Conservation (phyloP, 768 basidiomycete species). For the Rubroboletus satanas region DNA sequence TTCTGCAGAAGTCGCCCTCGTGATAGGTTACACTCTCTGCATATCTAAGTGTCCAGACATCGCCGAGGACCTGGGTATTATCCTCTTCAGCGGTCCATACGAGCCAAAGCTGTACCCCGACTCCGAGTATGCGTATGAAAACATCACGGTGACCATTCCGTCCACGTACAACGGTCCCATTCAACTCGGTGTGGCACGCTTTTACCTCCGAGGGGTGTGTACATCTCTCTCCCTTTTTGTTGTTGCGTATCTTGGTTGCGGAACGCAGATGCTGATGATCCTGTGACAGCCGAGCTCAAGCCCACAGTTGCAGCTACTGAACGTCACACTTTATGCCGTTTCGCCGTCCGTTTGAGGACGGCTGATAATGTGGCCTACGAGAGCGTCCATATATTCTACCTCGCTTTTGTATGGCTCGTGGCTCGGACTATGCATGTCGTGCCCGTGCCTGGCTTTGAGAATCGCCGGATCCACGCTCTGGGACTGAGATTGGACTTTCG, state of each 20-base stretch:
- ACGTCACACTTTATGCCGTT: not conserved
- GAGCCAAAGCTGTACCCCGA: not conserved
- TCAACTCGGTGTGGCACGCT: constrained; percentile 3
- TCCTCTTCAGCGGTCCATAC: constrained; percentile 4
- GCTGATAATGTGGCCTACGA: not conserved
- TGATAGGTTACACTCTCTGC: constrained; percentile 2
- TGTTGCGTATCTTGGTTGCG: not conserved
- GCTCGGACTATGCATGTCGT: too few relatives aligned
- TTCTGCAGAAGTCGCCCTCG: constrained; percentile 5
- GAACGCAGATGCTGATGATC: not conserved
- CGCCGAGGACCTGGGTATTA: not conserved
- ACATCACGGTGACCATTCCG: constrained; percentile 7
- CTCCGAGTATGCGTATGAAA: not conserved
- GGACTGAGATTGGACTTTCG: too few relatives aligned
- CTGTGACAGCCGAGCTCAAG: not conserved
- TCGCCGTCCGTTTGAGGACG: not conserved
- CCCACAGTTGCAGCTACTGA: not conserved
- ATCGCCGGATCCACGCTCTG: too few relatives aligned
- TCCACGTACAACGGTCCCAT: not conserved
- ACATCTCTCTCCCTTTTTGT: not conserved
- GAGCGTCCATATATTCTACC: not conserved
- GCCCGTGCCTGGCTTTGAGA: not conserved
- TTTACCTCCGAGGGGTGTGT: constrained; percentile 7
- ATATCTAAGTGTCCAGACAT: not conserved
- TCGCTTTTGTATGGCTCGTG: too few relatives aligned